Conservation (phyloP, 768 basidiomycete genomes). For the Auricularia cornea region DNA sequence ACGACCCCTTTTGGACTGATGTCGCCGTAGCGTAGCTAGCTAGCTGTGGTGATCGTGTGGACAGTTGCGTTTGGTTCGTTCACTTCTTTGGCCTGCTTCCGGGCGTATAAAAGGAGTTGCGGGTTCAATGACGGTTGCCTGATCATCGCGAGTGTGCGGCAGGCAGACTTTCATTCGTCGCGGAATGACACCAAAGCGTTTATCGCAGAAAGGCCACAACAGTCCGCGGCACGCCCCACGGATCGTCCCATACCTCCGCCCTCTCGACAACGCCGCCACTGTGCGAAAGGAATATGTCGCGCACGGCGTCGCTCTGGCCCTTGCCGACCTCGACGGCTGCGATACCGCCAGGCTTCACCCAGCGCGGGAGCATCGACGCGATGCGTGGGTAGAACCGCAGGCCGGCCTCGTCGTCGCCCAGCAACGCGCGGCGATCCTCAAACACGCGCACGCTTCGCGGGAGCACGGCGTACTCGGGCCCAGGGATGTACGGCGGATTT, state of each 20-base stretch:
- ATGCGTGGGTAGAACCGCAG: constrained; percentile 70
- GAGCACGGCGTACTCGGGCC: constrained; percentile 51
- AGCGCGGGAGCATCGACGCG: constrained; percentile 44
- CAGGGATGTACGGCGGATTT: constrained; percentile 83
- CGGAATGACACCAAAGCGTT: no score
- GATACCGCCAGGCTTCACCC: constrained; percentile 45
- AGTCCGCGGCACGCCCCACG: constrained; percentile 67
- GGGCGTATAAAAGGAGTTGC: no score
- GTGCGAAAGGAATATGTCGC: constrained; percentile 47
- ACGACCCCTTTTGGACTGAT: no score
- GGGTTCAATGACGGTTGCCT: no score
- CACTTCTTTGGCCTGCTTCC: no score
- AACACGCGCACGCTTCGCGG: constrained; percentile 61
- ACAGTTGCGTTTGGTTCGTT: no score
- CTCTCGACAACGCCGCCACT: constrained; percentile 34
- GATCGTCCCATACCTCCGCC: constrained; percentile 71
- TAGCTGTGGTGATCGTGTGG: no score
- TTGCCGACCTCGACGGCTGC: constrained; percentile 78
- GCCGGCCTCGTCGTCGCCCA: constrained; percentile 53
- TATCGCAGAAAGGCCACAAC: constrained; percentile 31
- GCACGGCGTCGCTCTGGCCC: constrained; percentile 57
- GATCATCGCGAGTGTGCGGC: no score
- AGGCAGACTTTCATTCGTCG: no score
- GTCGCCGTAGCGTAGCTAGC: no score
- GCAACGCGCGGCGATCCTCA: constrained; percentile 76